A percentile compares a stretch with the other conserved stretches of the same genome.
Conservation (phyloP, 345 rosid species). For the Eucalyptus decipiens region DNA sequence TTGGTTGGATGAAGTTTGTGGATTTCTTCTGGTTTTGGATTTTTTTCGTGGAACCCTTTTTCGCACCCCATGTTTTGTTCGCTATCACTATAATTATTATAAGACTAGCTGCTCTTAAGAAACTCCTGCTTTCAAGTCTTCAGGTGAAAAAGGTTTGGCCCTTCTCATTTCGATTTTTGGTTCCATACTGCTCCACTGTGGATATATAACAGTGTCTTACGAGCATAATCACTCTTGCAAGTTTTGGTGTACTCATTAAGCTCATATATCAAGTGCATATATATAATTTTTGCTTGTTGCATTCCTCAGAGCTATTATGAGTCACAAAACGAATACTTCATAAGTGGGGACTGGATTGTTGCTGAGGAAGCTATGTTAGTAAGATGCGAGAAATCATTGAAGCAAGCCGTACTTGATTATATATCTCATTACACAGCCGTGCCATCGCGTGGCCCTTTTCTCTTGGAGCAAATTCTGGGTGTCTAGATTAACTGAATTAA, state of each 20-base stretch:
- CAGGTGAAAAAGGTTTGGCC: too few species aligned
- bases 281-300: neutral
- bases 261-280: neutral
- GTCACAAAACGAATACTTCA: neutral
- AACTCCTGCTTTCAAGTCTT: neutral
- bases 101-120: neutral
- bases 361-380: conserved; percentile 40
- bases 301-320: conserved; percentile 37
- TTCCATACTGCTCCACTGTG: neutral
- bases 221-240: neutral
- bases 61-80: neutral
- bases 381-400: conserved; percentile 35
- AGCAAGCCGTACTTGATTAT: conserved; percentile 5
- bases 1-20: neutral
- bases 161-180: neutral
- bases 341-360: conserved; percentile 28
- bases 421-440: conserved; percentile 15
- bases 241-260: neutral
- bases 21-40: neutral
- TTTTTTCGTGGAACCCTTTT: neutral
- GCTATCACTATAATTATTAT: neutral
- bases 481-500: neutral
- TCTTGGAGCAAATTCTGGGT: neutral
- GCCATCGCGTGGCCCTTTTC: neutral
- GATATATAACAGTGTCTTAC: neutral